These are phyloP conservation scores for Amylocarpus encephaloides DNA, from an alignment of 2,329 filamentous ascomycete species.

Conservation along the genomic window DNA sequence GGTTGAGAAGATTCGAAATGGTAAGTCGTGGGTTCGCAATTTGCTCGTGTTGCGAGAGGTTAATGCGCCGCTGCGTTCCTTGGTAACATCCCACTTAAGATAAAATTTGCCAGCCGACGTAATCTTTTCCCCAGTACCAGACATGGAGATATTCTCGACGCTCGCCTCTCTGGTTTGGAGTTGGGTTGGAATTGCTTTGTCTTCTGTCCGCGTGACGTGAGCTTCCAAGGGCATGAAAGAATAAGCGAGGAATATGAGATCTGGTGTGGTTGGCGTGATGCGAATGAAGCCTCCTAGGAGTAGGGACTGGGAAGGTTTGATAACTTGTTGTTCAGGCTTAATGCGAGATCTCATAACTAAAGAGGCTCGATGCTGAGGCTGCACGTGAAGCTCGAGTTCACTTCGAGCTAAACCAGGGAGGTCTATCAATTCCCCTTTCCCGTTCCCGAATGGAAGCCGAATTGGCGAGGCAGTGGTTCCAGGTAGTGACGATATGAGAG, in stretches of 20 bases:
- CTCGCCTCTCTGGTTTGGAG: slow-evolving; percentile 52
- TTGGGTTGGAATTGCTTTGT: slow-evolving; percentile 71
- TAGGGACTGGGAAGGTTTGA: slow-evolving; percentile 74
- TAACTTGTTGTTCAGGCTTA: slow-evolving; percentile 62
- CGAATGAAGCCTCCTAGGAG: slow-evolving; percentile 81
- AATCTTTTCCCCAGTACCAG: slow-evolving; percentile 52
- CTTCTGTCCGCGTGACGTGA: slow-evolving; percentile 68
- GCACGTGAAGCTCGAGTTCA: slow-evolving; percentile 64
- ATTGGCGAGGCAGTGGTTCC: slow-evolving; percentile 96
- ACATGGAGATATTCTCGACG: slow-evolving; percentile 57
- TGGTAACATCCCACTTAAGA: slow-evolving; percentile 79
- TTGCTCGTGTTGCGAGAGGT: slow-evolving; percentile 57
- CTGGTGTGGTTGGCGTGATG: slow-evolving; percentile 67
- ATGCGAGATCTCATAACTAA: slow-evolving; percentile 76
- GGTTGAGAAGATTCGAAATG: slow-evolving; percentile 71
- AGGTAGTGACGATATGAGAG: slow-evolving; percentile 76
- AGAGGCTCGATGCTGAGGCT: slow-evolving; percentile 55
- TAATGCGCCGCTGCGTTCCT: slow-evolving; percentile 65
- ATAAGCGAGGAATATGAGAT: slow-evolving; percentile 68
- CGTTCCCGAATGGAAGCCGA: slow-evolving; percentile 79
- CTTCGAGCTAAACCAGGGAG: slow-evolving; percentile 77
- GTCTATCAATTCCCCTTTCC: slow-evolving; percentile 86
- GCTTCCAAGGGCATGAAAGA: slow-evolving; percentile 74
- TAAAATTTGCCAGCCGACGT: slow-evolving; percentile 67
- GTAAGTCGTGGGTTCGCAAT: slow-evolving; percentile 60